Base-by-base conservation (phyloP, 2,329 filamentous ascomycete species). In the Thelonectria blattea region DNA sequence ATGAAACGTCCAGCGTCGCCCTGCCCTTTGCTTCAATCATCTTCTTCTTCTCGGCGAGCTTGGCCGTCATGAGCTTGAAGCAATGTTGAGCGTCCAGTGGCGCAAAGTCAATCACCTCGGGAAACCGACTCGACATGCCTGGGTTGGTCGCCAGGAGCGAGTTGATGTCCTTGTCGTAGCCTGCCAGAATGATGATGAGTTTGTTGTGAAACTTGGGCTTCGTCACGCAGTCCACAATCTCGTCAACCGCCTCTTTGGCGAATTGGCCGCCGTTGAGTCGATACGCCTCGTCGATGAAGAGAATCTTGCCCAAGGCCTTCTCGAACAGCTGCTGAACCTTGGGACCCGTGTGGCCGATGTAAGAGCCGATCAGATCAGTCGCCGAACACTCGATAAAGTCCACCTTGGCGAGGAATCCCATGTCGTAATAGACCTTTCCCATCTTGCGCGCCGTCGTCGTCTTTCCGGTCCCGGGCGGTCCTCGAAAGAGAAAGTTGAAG, bases 201-300 rank as follows among this genome's bases (percentile, higher is more conserved):
- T 87, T 89, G 32, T 81, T 77, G 2, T 78, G 74, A 68, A 85
- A 91, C 39, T 77, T 81, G 0, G 82, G 79, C 61, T 91, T 85
- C 2, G 81, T 84, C 0, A 81, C 69, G 0, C 74, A 79, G 61
- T 84, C 81, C 0, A 85, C 81, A 0, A 86, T 68, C 67, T 86
- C 83, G 45, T 85, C 82, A 2, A 85, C 73, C 0, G 83, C 83
- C 60, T 85, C 83, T 46, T 83, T 81, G 0, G 84, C 87, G 65
- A 85, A 92, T 0, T 69, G 67, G 0, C 85, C 85, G 1, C 84
- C 81, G 0, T 65, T 65, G 1, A 92, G 81, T 0, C 88, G 81
- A 64, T 92, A 92, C 0, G 89, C 89, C 69, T 92, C 89, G 57
- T 92, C 90, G 8, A 93, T 83, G 61, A 92, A 88, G 0, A 93